Evolutionary conservation across 768 basidiomycete species (phyloP), one percentile per base, ranked within the genome.

Genomic region (Albatrellus ellisii): DNA sequence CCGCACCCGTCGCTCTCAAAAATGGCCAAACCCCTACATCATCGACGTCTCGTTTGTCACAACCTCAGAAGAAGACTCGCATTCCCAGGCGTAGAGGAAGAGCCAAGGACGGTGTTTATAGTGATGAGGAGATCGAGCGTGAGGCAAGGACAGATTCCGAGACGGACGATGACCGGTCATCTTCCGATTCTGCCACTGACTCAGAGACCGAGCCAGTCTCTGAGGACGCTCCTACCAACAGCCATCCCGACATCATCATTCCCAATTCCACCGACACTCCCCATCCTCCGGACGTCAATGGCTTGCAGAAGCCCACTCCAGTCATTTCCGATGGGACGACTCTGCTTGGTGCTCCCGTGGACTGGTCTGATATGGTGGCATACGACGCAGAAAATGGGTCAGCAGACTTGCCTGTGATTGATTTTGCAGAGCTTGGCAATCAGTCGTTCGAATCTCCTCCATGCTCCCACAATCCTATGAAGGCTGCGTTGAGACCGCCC

Each of bases 341-440:
- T 38, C 77, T 83, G 57, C 79, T 79, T 49, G 61, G 70, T 2
- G 56, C 68, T 24, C 37, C 64, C 20, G 69, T 70, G 12, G 70
- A 73, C 51, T 88, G 86, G 86, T 81, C 83, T 8, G 83, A 88
- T 55, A 82, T 87, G 76, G 82, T 87, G n/a, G 68, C 78, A 14
- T 79, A 79, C 45, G 80, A 83, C 60, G 69, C 60, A 33, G 62
- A 61, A n/a, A 69, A 77, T 47, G 79, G 77, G 15, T 64, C 73
- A 36, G 73, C 72, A 6, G 73, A 76, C 21, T 67, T 89, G 6
- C 87, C 85, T 26, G 78, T 88, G 51, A 77, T 89, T 50, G 81
- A 87, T 44, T 90, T 89, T 54, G 69, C 75, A 40, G 79, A 88
- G 44, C 57, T 75, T 32, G 57, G 57, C 31, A 46, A 50, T n/a